Conservation (phyloP, 2,329 filamentous ascomycete species). For the Talaromyces sp. region DNA sequence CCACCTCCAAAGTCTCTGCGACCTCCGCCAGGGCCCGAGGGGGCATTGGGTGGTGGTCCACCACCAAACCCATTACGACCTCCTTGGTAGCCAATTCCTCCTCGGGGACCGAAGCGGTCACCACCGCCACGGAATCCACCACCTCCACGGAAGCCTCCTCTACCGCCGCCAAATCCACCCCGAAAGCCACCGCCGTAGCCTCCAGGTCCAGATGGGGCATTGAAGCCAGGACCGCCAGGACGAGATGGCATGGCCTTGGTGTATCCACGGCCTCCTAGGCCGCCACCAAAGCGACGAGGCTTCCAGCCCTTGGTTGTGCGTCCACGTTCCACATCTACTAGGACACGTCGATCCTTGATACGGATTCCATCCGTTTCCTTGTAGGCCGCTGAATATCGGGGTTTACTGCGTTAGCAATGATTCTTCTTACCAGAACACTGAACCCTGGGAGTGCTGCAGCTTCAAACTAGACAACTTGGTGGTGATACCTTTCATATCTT, state of each 20-base stretch:
- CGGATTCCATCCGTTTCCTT: slow-evolving; percentile 84
- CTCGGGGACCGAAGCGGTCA: slow-evolving; percentile 46
- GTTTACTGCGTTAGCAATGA: slow-evolving; percentile 41
- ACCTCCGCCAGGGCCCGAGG: slow-evolving; percentile 59
- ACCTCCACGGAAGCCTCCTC: slow-evolving; percentile 6
- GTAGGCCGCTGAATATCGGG: slow-evolving; percentile 76
- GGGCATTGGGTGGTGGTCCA: slow-evolving; percentile 53
- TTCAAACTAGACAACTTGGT: slow-evolving; percentile 15
- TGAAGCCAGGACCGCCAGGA: slow-evolving; percentile 55
- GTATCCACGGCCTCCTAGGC: slow-evolving; percentile 88
- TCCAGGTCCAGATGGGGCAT: slow-evolving; percentile 33
- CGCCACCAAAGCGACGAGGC: slow-evolving; percentile 86
- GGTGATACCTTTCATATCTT: slow-evolving; percentile 93
- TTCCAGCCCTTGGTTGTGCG: slow-evolving; percentile 93
- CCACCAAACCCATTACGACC: slow-evolving; percentile 56
- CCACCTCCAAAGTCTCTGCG: slow-evolving; percentile 53
- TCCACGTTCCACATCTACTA: slow-evolving; percentile 95
- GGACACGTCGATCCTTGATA: slow-evolving; percentile 88
- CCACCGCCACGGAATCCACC: slow-evolving; percentile 35
- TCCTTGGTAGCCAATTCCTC: slow-evolving; percentile 61
- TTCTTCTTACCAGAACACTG: slow-evolving; percentile 20
- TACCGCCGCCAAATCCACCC: slow-evolving; percentile 53
- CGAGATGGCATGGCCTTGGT: slow-evolving; percentile 70
- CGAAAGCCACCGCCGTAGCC: slow-evolving; percentile 59
- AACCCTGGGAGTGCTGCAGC: neutral